These are phyloP conservation scores for Hemileccinum rubropunctum DNA, from an alignment of 768 basidiomycete genomes.

Conservation along the genomic window DNA sequence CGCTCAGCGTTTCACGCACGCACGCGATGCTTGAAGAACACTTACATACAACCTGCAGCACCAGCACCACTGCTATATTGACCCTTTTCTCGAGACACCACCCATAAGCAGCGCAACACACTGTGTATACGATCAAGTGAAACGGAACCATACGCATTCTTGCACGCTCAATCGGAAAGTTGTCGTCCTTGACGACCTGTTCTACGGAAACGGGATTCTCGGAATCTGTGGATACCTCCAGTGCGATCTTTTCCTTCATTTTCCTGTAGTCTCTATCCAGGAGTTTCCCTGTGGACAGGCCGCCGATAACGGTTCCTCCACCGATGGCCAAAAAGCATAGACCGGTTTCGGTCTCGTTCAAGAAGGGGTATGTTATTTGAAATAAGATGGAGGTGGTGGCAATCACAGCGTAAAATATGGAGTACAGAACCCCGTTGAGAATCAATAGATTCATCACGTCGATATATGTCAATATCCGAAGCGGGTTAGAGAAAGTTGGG, in stretches of 20 bases:
- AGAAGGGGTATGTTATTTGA: slow-evolving; percentile 46
- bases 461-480: too few species aligned
- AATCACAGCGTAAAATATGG: slow-evolving; percentile 49
- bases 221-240: slow-evolving; percentile 15
- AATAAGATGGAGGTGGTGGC: slow-evolving; percentile 49
- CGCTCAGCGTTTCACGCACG: neutral
- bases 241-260: slow-evolving; percentile 26
- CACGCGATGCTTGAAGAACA: neutral
- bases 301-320: too few species aligned
- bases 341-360: slow-evolving; percentile 46
- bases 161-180: too few species aligned
- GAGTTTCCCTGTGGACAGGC: too few species aligned
- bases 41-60: slow-evolving; percentile 39
- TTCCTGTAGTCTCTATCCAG: too few species aligned
- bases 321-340: too few species aligned
- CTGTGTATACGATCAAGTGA: too few species aligned
- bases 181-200: slow-evolving; percentile 30
- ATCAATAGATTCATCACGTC: slow-evolving; percentile 39
- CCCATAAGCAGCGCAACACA: too few species aligned
- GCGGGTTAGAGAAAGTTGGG: slow-evolving; percentile 35
- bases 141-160: too few species aligned
- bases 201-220: slow-evolving; percentile 20
- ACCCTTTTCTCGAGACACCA: too few species aligned
- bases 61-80: slow-evolving; percentile 50
- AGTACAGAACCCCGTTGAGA: slow-evolving; percentile 54